phyloP scores from a whole-genome alignment of 2,329 filamentous ascomycete species.

The Ophiocordyceps robertsii region DNA sequence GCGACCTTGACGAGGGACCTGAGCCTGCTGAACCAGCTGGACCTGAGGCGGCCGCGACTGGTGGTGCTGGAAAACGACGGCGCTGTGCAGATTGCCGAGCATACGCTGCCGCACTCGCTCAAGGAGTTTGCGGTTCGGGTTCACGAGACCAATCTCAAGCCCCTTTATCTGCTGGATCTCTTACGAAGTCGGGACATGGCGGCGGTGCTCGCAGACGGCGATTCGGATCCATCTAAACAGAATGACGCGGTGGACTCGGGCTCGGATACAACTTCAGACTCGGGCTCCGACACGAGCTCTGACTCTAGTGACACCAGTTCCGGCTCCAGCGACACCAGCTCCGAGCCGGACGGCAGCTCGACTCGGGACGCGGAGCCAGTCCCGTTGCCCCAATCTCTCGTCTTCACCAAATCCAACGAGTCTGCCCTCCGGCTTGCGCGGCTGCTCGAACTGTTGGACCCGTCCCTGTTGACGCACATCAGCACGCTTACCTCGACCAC shows the following conservation, averaged over 20 bases:
- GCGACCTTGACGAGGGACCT: constrained; percentile 87
- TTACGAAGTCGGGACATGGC: constrained; percentile 43
- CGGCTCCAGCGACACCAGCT: constrained; percentile 17
- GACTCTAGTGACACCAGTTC: constrained; percentile 8
- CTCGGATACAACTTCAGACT: constrained; percentile 6
- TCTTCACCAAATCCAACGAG: constrained; percentile 89
- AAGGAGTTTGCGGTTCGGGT: constrained; percentile 56
- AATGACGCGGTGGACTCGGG: background rate
- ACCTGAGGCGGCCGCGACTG: constrained; percentile 59
- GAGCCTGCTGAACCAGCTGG: constrained; percentile 62
- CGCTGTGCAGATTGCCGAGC: constrained; percentile 29
- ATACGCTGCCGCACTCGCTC: constrained; percentile 47
- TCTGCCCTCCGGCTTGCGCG: constrained; percentile 75
- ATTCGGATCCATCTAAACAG: background rate
- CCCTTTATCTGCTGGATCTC: constrained; percentile 71
- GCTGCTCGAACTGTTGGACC: constrained; percentile 56
- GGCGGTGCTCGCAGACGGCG: constrained; percentile 5
- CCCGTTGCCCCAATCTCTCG: constrained; percentile 40
- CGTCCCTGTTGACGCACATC: constrained; percentile 40
- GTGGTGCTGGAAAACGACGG: constrained; percentile 54
- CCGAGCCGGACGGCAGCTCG: constrained; percentile 11
- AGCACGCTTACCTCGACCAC: constrained; percentile 67
- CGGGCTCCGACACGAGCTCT: constrained; percentile 7
- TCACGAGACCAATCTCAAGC: constrained; percentile 58
- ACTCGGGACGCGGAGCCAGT: background rate